A percentile compares a stretch with the other conserved stretches of the same genome.
These are phyloP conservation scores for Karstenula rhodostoma DNA, from an alignment of 2,329 filamentous ascomycete species.

Conservation along the genomic window DNA sequence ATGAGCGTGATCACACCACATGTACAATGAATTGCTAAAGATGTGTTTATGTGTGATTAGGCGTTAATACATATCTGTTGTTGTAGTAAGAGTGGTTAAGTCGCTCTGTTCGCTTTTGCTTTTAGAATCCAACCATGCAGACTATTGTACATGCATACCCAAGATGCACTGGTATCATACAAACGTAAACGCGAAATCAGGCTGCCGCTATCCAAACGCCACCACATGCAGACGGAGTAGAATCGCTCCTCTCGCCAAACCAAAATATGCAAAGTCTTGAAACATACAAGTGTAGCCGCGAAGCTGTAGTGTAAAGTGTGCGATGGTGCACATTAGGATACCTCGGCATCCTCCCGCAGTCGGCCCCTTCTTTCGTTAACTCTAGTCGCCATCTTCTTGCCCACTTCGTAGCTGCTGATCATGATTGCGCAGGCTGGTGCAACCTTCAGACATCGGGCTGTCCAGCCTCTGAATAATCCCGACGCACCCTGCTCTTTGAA, in stretches of 20 bases:
- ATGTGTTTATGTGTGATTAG: neutral
- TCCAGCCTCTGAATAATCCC: constrained; percentile 91
- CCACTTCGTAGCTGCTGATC: constrained; percentile 97
- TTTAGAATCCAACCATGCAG: neutral
- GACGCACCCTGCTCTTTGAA: constrained; percentile 81
- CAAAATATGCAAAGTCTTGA: constrained; percentile 14
- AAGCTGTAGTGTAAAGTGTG: neutral
- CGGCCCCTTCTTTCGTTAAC: constrained; percentile 69
- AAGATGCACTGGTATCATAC: constrained; percentile 17
- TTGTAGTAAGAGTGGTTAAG: neutral
- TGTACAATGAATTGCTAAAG: neutral
- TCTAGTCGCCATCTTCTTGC: constrained; percentile 83
- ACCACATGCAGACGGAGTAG: constrained; percentile 24
- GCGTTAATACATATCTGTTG: neutral
- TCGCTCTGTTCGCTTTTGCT: constrained; percentile 5
- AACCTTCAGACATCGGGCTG: constrained; percentile 89
- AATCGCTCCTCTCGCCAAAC: constrained; percentile 17
- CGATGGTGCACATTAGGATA: no score
- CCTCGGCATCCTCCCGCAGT: constrained; percentile 23
- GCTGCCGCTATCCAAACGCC: constrained; percentile 14
- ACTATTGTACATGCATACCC: constrained; percentile 12
- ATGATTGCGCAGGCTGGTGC: constrained; percentile 98
- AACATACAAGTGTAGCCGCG: constrained; percentile 12
- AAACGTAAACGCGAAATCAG: constrained; percentile 4
- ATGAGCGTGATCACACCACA: neutral